phyloP scores from a whole-genome alignment of 2,329 filamentous ascomycete species.

The Colletotrichum tropicicola region DNA sequence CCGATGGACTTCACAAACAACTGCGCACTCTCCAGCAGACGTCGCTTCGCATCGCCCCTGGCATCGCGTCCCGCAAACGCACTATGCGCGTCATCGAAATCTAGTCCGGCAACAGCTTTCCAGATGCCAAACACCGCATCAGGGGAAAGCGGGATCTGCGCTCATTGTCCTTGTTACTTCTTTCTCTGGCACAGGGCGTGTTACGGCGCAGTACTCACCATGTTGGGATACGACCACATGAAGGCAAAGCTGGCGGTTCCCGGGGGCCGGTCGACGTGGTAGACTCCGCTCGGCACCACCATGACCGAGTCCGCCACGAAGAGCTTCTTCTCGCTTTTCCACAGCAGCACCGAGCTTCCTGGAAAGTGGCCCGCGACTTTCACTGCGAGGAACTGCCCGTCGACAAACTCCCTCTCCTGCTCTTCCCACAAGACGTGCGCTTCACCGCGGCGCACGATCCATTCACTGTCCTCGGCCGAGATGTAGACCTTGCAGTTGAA shows the following conservation, averaged over 20 bases:
- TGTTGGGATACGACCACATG: conserved; percentile 31
- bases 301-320: conserved; percentile 82
- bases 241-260: conserved; percentile 28
- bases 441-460: conserved; percentile 63
- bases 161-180: background rate
- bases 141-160: conserved; percentile 23
- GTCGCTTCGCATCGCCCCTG: conserved; percentile 24
- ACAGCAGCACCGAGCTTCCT: conserved; percentile 75
- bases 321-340: conserved; percentile 58
- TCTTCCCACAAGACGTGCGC: conserved; percentile 57
- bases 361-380: conserved; percentile 85
- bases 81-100: conserved; percentile 28
- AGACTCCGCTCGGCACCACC: conserved; percentile 68
- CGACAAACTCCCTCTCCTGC: conserved; percentile 49
- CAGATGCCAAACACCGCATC: conserved; percentile 20
- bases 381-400: conserved; percentile 65
- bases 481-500: conserved; percentile 79
- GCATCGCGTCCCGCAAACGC: conserved; percentile 19
- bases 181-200: background rate
- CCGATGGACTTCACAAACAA: conserved; percentile 27
- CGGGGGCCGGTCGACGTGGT: conserved; percentile 23
- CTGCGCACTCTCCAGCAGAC: conserved; percentile 28
- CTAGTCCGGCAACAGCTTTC: conserved; percentile 18
- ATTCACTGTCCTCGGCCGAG: conserved; percentile 69
- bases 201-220: conserved; percentile 14